Evolutionary conservation across 1,284 basidiomycete species (phyloP), one percentile per base, ranked within the genome.

Genomic region (Cutaneotrichosporon dermatis): DNA sequence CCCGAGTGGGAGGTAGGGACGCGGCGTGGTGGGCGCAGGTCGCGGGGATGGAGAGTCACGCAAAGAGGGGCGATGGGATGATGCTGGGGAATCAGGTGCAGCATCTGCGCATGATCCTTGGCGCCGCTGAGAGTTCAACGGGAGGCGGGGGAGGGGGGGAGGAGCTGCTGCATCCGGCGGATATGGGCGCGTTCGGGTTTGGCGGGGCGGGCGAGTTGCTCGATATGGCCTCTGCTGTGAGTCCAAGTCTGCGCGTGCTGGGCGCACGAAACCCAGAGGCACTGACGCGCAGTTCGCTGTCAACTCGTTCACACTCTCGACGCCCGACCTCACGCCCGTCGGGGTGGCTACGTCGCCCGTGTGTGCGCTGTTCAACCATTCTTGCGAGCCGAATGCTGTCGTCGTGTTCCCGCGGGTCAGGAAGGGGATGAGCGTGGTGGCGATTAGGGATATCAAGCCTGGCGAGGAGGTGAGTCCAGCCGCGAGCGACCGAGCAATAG

Each of bases 351-450:
- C 94, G 34, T 88, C 89, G 0, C 91, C 92, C 0, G 67, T 84
- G 0, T 80, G 87, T 9, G 92, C 93, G 0, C 81, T 97, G 37
- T 83, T 89, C 66, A 98, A 97, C 69, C 94, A 98, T 72, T 90
- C 91, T 0, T 98, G 94, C 70, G 82, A 84, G 25, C 93, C 94
- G 0, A 95, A 96, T 66, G 90, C 88, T 0, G 90, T 88, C 34
- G 83, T 94, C 35, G 90, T 97, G 1, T 97, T 94, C 72, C 92
- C 94, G 42, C 66, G 67, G 4, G 78, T 76, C 1, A 67, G 64
- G 10, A 57, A 57, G 1, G 71, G 81, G 10, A 85, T 94, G 83
- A 83, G 87, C 43, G 81, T 93, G 8, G 79, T 92, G 12, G 85
- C 87, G 0, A 77, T 94, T 12, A 82, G 82, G 49, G 79, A 85